A percentile compares a stretch with the other conserved stretches of the same genome.
phyloP scores from a whole-genome alignment of 306 rosid species.

The Cucurbita ficifolia region DNA sequence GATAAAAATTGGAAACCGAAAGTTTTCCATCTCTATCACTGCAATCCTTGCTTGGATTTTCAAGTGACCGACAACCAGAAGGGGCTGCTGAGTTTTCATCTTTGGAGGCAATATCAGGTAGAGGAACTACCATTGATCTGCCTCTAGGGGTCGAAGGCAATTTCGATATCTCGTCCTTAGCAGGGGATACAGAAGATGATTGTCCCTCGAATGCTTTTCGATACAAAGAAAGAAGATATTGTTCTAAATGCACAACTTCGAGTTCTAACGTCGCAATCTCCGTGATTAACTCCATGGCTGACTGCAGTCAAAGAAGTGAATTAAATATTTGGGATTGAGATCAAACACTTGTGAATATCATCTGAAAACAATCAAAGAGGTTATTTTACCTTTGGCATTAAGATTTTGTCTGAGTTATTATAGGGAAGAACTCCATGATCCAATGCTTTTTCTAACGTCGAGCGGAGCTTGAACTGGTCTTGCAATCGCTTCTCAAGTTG shows the following conservation, averaged over 20 bases:
- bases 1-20: slow-evolving; percentile 45
- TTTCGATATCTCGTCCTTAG: slow-evolving; percentile 33
- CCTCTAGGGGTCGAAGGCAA: slow-evolving; percentile 22
- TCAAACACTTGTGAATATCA: neutral
- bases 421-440: slow-evolving; percentile 44
- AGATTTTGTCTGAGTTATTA: slow-evolving; percentile 22
- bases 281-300: slow-evolving; percentile 67
- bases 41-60: slow-evolving; percentile 21
- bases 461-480: slow-evolving; percentile 66
- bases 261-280: slow-evolving; percentile 70
- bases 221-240: slow-evolving; percentile 72
- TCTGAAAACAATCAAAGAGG: neutral
- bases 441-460: slow-evolving; percentile 57
- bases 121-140: slow-evolving; percentile 20
- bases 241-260: slow-evolving; percentile 78
- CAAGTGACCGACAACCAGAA: slow-evolving; percentile 26
- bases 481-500: slow-evolving; percentile 74
- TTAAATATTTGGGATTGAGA: neutral
- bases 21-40: slow-evolving; percentile 33
- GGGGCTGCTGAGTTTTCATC: slow-evolving; percentile 26
- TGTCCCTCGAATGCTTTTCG: slow-evolving; percentile 69
- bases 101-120: slow-evolving; percentile 21
- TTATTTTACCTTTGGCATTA: slow-evolving; percentile 53
- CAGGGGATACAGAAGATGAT: slow-evolving; percentile 33
- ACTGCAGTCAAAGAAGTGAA: slow-evolving; percentile 27